Base-by-base conservation (phyloP, 345 rosid genomes). In the Geranium brycei region DNA sequence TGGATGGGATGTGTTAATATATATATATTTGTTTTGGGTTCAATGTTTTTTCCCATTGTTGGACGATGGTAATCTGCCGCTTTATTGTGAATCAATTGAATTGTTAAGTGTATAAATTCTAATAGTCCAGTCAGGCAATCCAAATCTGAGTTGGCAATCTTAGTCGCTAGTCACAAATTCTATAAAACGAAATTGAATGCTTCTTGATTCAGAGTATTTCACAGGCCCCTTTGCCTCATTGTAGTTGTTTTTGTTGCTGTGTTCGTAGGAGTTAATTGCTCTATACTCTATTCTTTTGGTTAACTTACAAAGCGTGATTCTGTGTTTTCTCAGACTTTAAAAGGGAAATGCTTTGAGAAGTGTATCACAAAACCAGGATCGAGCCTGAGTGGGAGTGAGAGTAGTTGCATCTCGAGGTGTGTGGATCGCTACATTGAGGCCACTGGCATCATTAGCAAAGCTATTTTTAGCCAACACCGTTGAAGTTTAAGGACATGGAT, bases 341-440 rank as follows among this genome's bases (percentile, higher is more conserved):
- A 88, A 31, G 83, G 63, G n/a, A 91, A 95, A 71, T 95, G 99
- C 72, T 95, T 95, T 51, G 89, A 82, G 0, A 91, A 85, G 74
- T 95, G 99, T 40, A 78, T 95, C 69, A 72, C 92, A 6, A 95
- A 87, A 69, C 99, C 99, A 8, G 91, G 97, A 53, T 87, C 99
- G 12, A 91, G 96, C 76, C 77, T 95, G 16, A 74, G 96, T 58
- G 87, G 99, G 17, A 76, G 95, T 30, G 99, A 95, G 73, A 91
- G 95, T 65, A 95, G 96, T 77, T 95, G 99, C 76, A 63, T 91
- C 68, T 91, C 96, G 1, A 81, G 97, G 83, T 95, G 99, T 51
- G 91, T 95, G 70, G 99, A 95, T 68, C 97, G 97, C 55, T 95
- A 91, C 76, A 81, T 91, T 7, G 99, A 95, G 72, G 99, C 99